A percentile compares a stretch with the other conserved stretches of the same genome.
Conservation (phyloP, 2,329 filamentous ascomycete species). For the Colletotrichum zoysiae region DNA sequence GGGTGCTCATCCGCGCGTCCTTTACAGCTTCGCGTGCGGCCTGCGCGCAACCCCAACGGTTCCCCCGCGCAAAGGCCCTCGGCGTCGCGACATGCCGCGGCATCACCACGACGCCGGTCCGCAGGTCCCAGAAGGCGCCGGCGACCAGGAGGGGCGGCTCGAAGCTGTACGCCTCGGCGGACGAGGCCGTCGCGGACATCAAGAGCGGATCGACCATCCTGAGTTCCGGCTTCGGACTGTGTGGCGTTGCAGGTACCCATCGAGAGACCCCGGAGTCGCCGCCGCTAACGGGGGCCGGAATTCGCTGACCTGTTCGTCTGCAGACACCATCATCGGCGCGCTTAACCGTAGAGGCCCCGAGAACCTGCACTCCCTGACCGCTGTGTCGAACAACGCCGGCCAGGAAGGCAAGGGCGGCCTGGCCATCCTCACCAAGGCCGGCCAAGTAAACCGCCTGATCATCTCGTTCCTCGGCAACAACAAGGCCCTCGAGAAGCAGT, state of each 20-base stretch:
- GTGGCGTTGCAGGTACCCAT: slow-evolving; percentile 75
- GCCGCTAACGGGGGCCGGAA: not conserved
- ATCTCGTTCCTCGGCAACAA: slow-evolving; percentile 83
- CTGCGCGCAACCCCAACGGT: slow-evolving; percentile 33
- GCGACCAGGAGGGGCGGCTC: slow-evolving; percentile 51
- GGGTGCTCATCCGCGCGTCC: slow-evolving; percentile 34
- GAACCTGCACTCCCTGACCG: slow-evolving; percentile 75
- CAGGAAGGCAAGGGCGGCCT: slow-evolving; percentile 76
- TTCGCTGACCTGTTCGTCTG: not conserved
- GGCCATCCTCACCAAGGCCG: slow-evolving; percentile 74
- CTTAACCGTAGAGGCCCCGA: slow-evolving; percentile 71
- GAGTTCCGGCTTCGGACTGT: slow-evolving; percentile 86
- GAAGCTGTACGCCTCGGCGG: slow-evolving; percentile 68
- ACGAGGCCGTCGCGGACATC: slow-evolving; percentile 78
- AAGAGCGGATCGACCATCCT: slow-evolving; percentile 78
- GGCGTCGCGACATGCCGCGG: slow-evolving; percentile 27
- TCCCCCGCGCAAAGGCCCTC: slow-evolving; percentile 30
- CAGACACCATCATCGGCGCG: slow-evolving; percentile 79
- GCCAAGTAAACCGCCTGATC: slow-evolving; percentile 79
- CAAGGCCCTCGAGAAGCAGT: slow-evolving; percentile 80
- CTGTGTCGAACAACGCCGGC: slow-evolving; percentile 86
- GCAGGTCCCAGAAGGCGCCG: slow-evolving; percentile 35
- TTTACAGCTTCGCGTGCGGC: slow-evolving; percentile 14
- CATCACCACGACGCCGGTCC: slow-evolving; percentile 18
- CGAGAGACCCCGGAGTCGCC: slow-evolving; percentile 40